Conservation (phyloP, 2,329 filamentous ascomycete genomes). For the Epichloe bromicola region DNA sequence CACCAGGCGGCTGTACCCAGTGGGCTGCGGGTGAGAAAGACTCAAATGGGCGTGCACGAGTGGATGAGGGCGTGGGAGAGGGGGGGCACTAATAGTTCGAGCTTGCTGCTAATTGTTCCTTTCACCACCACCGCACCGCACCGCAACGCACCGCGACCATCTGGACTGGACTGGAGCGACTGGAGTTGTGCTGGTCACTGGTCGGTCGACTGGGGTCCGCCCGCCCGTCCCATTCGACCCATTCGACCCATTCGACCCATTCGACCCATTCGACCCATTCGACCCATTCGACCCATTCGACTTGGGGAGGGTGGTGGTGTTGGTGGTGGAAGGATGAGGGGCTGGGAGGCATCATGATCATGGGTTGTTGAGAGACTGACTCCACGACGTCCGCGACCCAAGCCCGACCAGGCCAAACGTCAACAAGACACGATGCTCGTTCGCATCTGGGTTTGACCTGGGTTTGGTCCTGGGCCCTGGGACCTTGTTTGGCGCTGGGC, state of each 20-base stretch:
- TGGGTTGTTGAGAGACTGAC: background rate
- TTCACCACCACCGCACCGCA: background rate
- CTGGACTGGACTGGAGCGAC: too few relatives aligned
- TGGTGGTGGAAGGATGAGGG: background rate
- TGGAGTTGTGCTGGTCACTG: too few relatives aligned
- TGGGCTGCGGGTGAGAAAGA: slow-evolving; percentile 1
- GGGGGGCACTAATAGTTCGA: background rate
- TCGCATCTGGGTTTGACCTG: slow-evolving; percentile 1
- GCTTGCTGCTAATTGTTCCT: too few relatives aligned
- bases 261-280: background rate
- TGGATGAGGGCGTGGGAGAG: background rate
- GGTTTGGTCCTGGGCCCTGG: background rate
- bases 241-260: background rate
- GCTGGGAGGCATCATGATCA: background rate
- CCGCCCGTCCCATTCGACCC: background rate
- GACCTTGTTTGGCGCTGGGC: background rate
- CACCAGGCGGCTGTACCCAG: background rate
- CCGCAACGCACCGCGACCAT: background rate
- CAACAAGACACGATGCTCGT: slow-evolving; percentile 1
- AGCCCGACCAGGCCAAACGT: slow-evolving; percentile 1
- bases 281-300: background rate
- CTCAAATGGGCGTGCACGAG: background rate
- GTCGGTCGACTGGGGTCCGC: background rate
- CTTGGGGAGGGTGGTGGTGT: background rate
- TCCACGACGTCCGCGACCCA: background rate